Evolutionary conservation across 2,329 filamentous ascomycete species (phyloP), one percentile per base, ranked within the genome.

Genomic region (Fusarium siculi): DNA sequence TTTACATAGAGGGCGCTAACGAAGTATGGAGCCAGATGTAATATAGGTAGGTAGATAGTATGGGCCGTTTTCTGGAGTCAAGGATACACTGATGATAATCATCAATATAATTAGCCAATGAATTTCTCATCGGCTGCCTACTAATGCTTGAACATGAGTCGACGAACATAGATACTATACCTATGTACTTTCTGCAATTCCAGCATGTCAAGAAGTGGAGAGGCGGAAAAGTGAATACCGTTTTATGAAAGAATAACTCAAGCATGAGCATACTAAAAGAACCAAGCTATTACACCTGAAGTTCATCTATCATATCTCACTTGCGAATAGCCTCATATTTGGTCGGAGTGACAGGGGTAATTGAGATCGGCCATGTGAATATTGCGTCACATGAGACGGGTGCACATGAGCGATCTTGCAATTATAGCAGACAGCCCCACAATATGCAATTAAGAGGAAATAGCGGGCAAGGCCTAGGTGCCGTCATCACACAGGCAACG

Each of bases 401-500:
- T 53, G 63, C 64, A 61, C 47, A 63, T 52, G 66, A 62, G 30
- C 42, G 44, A 25, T 60, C 49, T 61, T 52, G 59, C 59, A 58
- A 47, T 32, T 49, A 46, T 40, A 28, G 18, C 73, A 79, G 78
- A 74, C 66, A 80, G 74, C 67, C 40, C 55, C 80, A 77, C 75
- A 55, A 77, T 79, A 80, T 71, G 49, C 53, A 53, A 66, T 66
- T 59, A 70, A 52, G 42, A 44, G 47, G 30, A 44, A 55, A 65
- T 49, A 37, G 50, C 40, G 44, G 66, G 52, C 52, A 69, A 64
- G 43, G 50, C 39, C 39, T 34, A 60, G 66, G 77, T 79, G 77
- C 80, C 79, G 80, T 81, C 79, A 81, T 81, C 78, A 74, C 74
- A 75, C 63, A 77, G 76, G 76, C 75, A 78, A 64, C 76, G 76